Conservation (phyloP, 2,329 filamentous ascomycete genomes). For the Hyphodiscus sp. region DNA sequence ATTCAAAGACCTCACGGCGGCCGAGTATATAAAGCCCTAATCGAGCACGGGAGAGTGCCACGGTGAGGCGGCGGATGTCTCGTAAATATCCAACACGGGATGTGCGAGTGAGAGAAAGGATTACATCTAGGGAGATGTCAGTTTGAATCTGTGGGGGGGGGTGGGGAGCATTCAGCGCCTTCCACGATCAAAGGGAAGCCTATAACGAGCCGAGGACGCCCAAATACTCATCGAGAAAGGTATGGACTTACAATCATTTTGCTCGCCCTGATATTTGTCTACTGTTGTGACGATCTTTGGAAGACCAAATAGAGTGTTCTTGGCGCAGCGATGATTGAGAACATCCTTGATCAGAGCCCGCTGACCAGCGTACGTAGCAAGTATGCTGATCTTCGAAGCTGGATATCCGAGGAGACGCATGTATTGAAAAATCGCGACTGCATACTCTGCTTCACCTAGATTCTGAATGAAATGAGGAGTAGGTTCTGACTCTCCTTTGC, state of each 20-base stretch:
- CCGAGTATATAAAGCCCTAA: slow-evolving; percentile 90
- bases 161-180: too few relatives aligned
- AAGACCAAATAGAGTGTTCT: slow-evolving; percentile 78
- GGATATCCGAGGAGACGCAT: slow-evolving; percentile 96
- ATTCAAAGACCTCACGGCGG: slow-evolving; percentile 79
- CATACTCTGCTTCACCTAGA: slow-evolving; percentile 92
- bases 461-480: slow-evolving; percentile 96
- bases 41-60: slow-evolving; percentile 86
- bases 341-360: slow-evolving; percentile 84
- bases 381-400: slow-evolving; percentile 64
- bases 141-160: neutral
- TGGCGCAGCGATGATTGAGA: slow-evolving; percentile 72
- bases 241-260: slow-evolving; percentile 81
- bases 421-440: slow-evolving; percentile 91
- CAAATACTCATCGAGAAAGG: neutral
- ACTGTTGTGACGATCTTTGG: slow-evolving; percentile 89
- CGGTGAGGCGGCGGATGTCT: slow-evolving; percentile 87
- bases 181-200: too few relatives aligned
- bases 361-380: slow-evolving; percentile 92
- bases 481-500: slow-evolving; percentile 79
- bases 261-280: slow-evolving; percentile 98
- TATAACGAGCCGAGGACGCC: too few relatives aligned
- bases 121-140: slow-evolving; percentile 58
- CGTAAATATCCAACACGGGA: slow-evolving; percentile 85
- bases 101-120: slow-evolving; percentile 87